Conservation (phyloP, 2,329 filamentous ascomycete genomes). For the Sclerotinia minor region DNA sequence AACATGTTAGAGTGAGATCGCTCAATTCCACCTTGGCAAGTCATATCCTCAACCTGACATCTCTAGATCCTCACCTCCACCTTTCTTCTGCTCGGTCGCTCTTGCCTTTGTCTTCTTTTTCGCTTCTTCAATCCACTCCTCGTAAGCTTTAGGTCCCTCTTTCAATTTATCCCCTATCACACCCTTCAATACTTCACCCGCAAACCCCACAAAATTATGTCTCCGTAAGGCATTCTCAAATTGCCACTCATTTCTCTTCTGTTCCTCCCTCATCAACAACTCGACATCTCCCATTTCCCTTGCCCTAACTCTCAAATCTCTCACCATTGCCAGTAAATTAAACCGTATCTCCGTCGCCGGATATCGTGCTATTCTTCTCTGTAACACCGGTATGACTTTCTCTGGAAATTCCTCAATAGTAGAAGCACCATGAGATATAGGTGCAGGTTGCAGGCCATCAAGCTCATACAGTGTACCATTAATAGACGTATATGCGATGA, state of each 20-base stretch:
- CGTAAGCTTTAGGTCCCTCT: constrained; percentile 65
- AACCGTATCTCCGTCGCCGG: constrained; percentile 87
- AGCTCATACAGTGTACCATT: constrained; percentile 85
- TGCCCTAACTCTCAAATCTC: constrained; percentile 76
- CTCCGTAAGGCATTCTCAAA: constrained; percentile 92
- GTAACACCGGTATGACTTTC: constrained; percentile 83
- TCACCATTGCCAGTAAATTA: constrained; percentile 90
- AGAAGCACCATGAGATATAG: constrained; percentile 84
- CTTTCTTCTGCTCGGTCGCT: constrained; percentile 37
- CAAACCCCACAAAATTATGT: constrained; percentile 96
- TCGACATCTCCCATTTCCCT: constrained; percentile 81
- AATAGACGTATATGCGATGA: constrained; percentile 89
- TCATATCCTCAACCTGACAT: constrained; percentile 36
- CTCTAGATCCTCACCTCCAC: constrained; percentile 37
- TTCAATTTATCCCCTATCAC: constrained; percentile 75
- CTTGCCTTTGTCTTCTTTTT: constrained; percentile 55
- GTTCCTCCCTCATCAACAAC: constrained; percentile 73
- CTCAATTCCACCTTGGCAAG: background rate
- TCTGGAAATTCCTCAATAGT: constrained; percentile 69
- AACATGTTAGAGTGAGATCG: background rate
- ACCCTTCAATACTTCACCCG: constrained; percentile 83
- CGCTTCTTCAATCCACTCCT: constrained; percentile 70
- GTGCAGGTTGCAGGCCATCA: constrained; percentile 89
- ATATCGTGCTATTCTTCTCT: constrained; percentile 80
- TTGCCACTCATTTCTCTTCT: constrained; percentile 81